These are phyloP conservation scores for Candida silvicultrix DNA, from an alignment of 805 yeast species.

Conservation along the genomic window DNA sequence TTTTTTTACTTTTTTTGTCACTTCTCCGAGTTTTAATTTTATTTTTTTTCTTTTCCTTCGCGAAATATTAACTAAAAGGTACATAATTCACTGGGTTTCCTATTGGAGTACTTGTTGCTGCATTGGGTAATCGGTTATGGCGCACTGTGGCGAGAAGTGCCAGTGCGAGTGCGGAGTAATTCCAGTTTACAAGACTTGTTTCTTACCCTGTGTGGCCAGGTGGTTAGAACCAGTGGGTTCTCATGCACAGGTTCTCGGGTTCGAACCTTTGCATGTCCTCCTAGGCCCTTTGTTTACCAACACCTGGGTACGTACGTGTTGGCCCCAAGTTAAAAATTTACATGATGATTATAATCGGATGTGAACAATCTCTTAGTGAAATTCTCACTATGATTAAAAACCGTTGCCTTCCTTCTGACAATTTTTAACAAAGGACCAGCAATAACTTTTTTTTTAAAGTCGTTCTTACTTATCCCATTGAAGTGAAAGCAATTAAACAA, in stretches of 20 bases:
- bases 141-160: too few species aligned
- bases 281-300: too few species aligned
- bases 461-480: too few species aligned
- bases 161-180: too few species aligned
- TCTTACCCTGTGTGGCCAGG: background rate
- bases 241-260: constrained; percentile 4
- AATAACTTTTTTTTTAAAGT: background rate
- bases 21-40: too few species aligned
- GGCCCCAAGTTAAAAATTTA: constrained; percentile 4
- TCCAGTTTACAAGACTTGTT: background rate
- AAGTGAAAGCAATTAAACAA: too few species aligned
- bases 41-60: background rate
- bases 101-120: background rate
- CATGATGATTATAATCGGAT: constrained; percentile 22
- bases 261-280: constrained; percentile 9
- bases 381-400: constrained; percentile 22
- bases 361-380: constrained; percentile 27
- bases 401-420: constrained; percentile 25
- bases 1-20: too few species aligned
- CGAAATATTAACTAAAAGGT: background rate
- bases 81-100: background rate
- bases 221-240: background rate
- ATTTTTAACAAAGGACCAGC: constrained; percentile 5
- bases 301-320: too few species aligned
- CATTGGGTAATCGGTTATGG: background rate